phyloP scores from a whole-genome alignment of 2,329 filamentous ascomycete species.

The Emericellopsis atlantica region DNA sequence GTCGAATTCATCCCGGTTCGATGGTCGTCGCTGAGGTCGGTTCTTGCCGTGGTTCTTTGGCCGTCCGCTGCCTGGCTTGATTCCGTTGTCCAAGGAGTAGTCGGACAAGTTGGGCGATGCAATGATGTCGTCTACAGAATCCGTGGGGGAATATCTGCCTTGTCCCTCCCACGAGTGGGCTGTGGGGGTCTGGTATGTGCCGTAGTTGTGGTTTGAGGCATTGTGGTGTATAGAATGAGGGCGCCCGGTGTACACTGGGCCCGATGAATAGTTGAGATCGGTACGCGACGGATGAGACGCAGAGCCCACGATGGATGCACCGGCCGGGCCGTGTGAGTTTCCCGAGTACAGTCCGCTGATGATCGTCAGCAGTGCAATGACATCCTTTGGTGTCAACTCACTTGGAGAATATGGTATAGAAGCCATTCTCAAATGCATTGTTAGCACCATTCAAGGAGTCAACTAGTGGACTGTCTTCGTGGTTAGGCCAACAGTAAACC shows the following conservation, averaged over 20 bases:
- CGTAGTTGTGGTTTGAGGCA: constrained; percentile 9
- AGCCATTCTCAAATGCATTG: constrained; percentile 18
- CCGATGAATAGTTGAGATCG: background rate
- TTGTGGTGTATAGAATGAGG: constrained; percentile 22
- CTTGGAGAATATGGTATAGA: constrained; percentile 22
- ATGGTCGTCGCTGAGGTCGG: constrained; percentile 53
- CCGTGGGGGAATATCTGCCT: constrained; percentile 41
- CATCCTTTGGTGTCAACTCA: constrained; percentile 7
- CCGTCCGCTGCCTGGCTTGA: constrained; percentile 10
- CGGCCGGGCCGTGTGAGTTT: background rate
- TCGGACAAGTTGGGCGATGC: constrained; percentile 48
- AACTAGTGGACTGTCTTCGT: constrained; percentile 14
- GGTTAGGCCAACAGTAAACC: constrained; percentile 1
- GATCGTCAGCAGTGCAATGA: no score
- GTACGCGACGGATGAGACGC: background rate
- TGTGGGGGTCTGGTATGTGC: constrained; percentile 25
- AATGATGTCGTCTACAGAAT: constrained; percentile 46
- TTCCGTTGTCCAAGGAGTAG: constrained; percentile 41
- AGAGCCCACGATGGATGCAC: background rate
- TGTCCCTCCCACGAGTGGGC: constrained; percentile 33
- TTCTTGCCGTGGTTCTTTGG: constrained; percentile 24
- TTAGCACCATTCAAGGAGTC: constrained; percentile 15
- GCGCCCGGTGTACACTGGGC: constrained; percentile 1
- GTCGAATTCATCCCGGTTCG: constrained; percentile 81
- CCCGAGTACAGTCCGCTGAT: background rate